Conservation (phyloP, 345 rosid species). For the Excoecaria agallocha region DNA sequence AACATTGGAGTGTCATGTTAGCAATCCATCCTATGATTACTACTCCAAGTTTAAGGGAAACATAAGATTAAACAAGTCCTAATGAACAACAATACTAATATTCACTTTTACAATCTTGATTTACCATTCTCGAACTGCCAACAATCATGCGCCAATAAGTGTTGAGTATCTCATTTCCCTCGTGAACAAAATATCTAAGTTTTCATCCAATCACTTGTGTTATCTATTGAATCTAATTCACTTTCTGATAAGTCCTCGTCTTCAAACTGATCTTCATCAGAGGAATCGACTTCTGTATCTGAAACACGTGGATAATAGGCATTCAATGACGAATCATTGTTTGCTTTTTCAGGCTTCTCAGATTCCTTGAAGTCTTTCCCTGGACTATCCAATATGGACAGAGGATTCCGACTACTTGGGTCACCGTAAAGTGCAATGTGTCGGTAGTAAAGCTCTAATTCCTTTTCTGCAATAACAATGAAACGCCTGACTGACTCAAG, state of each 20-base stretch:
- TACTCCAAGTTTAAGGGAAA: too few species aligned
- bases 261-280: slow-evolving; percentile 20
- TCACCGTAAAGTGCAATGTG: slow-evolving; percentile 76
- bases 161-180: neutral
- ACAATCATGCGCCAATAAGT: too few species aligned
- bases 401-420: slow-evolving; percentile 53
- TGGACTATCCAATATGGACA: slow-evolving; percentile 46
- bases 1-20: too few species aligned
- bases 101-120: too few species aligned
- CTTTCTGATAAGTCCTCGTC: slow-evolving; percentile 8
- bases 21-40: too few species aligned
- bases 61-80: too few species aligned
- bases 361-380: slow-evolving; percentile 29
- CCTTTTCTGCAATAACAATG: slow-evolving; percentile 74
- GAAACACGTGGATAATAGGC: slow-evolving; percentile 23
- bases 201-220: neutral
- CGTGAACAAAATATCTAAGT: neutral
- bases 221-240: slow-evolving; percentile 18
- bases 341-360: slow-evolving; percentile 21
- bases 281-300: slow-evolving; percentile 30
- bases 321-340: neutral
- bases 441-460: slow-evolving; percentile 70
- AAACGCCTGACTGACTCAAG: slow-evolving; percentile 77
- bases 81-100: too few species aligned
- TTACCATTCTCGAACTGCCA: too few species aligned